Conservation (phyloP, 1,284 basidiomycete species). For the Ustilago shanxiensis region DNA sequence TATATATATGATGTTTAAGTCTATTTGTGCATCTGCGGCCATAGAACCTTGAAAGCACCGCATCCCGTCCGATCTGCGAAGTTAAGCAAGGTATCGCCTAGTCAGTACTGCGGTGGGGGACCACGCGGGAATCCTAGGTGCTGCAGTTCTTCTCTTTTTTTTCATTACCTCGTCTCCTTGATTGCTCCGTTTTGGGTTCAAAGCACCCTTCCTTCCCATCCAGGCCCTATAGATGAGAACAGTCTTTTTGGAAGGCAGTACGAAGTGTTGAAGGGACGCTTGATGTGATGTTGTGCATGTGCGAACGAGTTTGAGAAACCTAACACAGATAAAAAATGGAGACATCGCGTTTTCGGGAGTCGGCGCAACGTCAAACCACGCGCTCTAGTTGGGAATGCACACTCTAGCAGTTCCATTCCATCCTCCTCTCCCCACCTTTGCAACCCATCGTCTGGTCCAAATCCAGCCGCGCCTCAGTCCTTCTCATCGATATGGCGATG, state of each 20-base stretch:
- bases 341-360: not conserved
- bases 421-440: not conserved
- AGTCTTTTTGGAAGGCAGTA: too few species aligned
- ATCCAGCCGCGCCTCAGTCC: not conserved
- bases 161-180: too few species aligned
- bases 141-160: slow-evolving; percentile 79
- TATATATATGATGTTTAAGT: too few species aligned
- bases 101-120: slow-evolving; percentile 87
- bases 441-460: not conserved
- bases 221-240: too few species aligned
- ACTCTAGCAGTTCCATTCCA: not conserved
- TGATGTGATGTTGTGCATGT: too few species aligned
- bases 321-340: not conserved
- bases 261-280: too few species aligned
- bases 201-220: too few species aligned
- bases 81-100: slow-evolving; percentile 83
- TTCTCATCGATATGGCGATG: slow-evolving; percentile 2
- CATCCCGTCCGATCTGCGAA: slow-evolving; percentile 85
- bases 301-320: not conserved
- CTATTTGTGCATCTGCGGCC: slow-evolving; percentile 80
- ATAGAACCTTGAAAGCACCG: slow-evolving; percentile 83
- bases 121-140: slow-evolving; percentile 85
- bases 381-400: not conserved
- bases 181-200: too few species aligned
- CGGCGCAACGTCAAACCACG: too few species aligned